Conservation (phyloP, 176 grass and related monocot species). For the Carex kokanica region DNA sequence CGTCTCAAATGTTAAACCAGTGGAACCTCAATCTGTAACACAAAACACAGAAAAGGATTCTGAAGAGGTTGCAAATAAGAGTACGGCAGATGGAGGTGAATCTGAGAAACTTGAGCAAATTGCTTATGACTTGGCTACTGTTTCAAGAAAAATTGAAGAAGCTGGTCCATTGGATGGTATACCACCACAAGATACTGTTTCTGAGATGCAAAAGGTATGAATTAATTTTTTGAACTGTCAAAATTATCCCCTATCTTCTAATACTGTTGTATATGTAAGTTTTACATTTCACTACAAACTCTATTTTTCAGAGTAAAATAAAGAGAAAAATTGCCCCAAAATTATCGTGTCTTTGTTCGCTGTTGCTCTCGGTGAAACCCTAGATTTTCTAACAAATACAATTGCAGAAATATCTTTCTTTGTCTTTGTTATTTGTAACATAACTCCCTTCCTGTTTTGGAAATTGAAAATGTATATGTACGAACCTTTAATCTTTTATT, state of each 20-base stretch:
- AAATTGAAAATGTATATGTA: background rate
- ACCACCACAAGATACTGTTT: conserved; percentile 25
- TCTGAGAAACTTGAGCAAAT: conserved; percentile 33
- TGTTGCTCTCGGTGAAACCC: no score
- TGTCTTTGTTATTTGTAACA: conserved; percentile 8
- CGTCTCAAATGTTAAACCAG: conserved; percentile 33
- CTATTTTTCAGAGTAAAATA: no score
- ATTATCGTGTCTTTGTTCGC: no score
- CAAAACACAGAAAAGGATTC: conserved; percentile 35
- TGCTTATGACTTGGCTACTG: background rate
- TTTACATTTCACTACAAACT: no score
- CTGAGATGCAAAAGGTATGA: conserved; percentile 46
- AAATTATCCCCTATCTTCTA: background rate
- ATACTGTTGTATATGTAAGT: background rate
- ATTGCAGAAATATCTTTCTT: background rate
- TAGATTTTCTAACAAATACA: no score
- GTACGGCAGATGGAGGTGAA: conserved; percentile 31
- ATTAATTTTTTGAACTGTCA: conserved; percentile 2
- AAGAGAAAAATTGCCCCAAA: no score
- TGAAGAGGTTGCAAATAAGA: conserved; percentile 35
- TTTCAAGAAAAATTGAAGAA: conserved; percentile 37
- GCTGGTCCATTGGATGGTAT: conserved; percentile 5
- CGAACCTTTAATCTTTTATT: background rate
- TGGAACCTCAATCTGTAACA: conserved; percentile 31
- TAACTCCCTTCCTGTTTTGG: background rate